Evolutionary conservation across 1,284 basidiomycete genomes (phyloP), one percentile per base, ranked within the genome.

Genomic region (Leccinum griseonigrum): DNA sequence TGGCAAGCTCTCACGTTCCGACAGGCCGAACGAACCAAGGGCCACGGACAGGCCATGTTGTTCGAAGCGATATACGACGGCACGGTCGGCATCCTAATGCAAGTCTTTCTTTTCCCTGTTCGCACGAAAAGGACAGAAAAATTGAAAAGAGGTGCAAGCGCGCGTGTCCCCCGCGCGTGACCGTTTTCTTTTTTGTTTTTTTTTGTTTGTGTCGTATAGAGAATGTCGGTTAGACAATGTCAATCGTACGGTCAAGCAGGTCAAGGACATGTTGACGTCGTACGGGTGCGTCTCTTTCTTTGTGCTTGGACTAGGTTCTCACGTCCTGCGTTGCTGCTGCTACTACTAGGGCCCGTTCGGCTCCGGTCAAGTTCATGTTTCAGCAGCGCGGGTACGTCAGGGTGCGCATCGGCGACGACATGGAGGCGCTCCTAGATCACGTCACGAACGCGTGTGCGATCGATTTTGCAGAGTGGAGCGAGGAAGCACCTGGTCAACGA

Each of bases 361-460:
- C 92, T 1, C 84, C 90, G 2, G 90, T 93, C 14, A 82, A 83
- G 55, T 95, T 88, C 74, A 83, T 94, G 80, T 95, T 94, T 71
- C 80, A 85, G 63, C 83, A 86, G 58, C 82, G 84, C 70, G 92
- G 90, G 10, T 76, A 82, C 51, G 83, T 94, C 50, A 81, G 80
- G 59, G 78, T 91, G n/a, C 69, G 77, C 14, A 67, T 86, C 7
- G 77, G 78, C 40, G 78, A 78, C 34, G 79, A 83, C 58, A 81
- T 82, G 65, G 78, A 79, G 22, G 70, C 73, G 9, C 71, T 78
- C 29, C 66, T 82, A 29, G 85, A 85, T 57, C 69, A 73, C 36
- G 68, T 87, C n/a, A 78, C 88, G 61, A 79, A 84, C 36, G 76
- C 81, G 34, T 85, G 81, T 7, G 81, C 83, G n/a, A 80, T 83